Evolutionary conservation across 176 grass and related monocot species (phyloP).

Genomic region (Hordeum vulgare): MorexV3_pseudomolecules_assembly NC_058524.1:121695952-121696451

Average conservation of each 20-base stretch:
- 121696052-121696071: conserved; percentile 36
- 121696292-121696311: not conserved
- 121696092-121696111: conserved; percentile 10
- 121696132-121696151: conserved; percentile 26
- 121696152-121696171: conserved; percentile 23
- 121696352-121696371: not conserved
- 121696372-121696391: not conserved
- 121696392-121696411: not conserved
- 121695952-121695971: conserved; percentile 18
- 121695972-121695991: conserved; percentile 29
- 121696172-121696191: conserved; percentile 45
- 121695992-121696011: conserved; percentile 39
- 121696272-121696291: conserved; percentile 2
- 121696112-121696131: conserved; percentile 24
- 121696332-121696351: not conserved
- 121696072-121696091: conserved; percentile 44
- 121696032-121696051: conserved; percentile 22
- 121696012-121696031: conserved; percentile 17
- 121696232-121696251: not conserved
- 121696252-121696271: not conserved
- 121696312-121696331: not conserved
- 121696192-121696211: conserved; percentile 70
- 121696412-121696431: conserved; percentile 4
- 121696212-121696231: conserved; percentile 26
- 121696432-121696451: not conserved